Conservation (phyloP, 31 red algal species). For the Asparagopsis taxiformis region DNA sequence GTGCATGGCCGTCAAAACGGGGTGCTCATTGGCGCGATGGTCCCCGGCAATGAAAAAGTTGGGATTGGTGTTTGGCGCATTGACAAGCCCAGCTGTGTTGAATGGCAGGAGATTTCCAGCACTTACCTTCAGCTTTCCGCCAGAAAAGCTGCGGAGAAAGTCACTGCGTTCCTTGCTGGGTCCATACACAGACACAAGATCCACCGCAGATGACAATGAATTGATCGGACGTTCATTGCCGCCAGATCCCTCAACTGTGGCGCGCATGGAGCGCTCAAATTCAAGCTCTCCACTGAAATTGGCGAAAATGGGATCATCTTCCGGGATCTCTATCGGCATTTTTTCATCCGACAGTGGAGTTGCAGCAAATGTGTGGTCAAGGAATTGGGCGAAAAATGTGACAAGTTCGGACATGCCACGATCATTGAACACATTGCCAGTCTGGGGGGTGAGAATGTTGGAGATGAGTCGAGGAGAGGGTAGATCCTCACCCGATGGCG, state of each 20-base stretch:
- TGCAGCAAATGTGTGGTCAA: conserved; percentile 21
- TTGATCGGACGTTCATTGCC: conserved; percentile 45
- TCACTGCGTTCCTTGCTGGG: conserved; percentile 5
- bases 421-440: not conserved
- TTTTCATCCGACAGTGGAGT: not conserved
- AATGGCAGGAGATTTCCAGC: conserved; percentile 30
- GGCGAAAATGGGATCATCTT: conserved; percentile 6
- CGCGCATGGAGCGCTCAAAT: too few species aligned
- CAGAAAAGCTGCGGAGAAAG: conserved; percentile 23
- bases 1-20: conserved; percentile 49
- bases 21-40: conserved; percentile 71
- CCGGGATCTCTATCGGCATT: conserved; percentile 14
- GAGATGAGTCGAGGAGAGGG: conserved; percentile 10
- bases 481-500: not conserved
- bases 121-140: conserved; percentile 19
- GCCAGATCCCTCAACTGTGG: too few species aligned
- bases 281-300: not conserved
- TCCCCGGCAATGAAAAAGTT: conserved; percentile 66
- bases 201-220: conserved; percentile 40
- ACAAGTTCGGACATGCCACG: conserved; percentile 14
- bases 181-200: conserved; percentile 44
- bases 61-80: conserved; percentile 24
- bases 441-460: conserved; percentile 5
- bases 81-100: conserved; percentile 30
- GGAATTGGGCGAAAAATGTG: conserved; percentile 14